Base-by-base conservation (phyloP, 805 yeast genomes). In the Saccharomycopsis selenospora region DNA sequence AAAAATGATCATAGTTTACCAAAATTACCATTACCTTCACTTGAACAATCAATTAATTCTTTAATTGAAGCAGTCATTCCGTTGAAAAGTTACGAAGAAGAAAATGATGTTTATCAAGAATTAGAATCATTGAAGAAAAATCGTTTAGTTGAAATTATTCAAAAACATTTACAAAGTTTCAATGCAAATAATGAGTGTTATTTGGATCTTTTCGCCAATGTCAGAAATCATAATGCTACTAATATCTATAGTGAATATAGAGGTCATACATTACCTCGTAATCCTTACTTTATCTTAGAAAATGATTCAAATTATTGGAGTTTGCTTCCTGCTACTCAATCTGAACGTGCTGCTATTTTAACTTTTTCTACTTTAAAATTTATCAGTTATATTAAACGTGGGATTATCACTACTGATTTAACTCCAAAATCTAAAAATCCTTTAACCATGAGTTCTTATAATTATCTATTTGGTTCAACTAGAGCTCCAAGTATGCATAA, bases 271-370 rank as follows among this genome's bases (percentile, higher is more conserved):
- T 66, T 85, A 40, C 95, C 95, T 3, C 68, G 91, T 52, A 85
- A 84, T 60, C 95, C 95, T 1, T 84, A 82, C 57, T 70, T 85
- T 55, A 75, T 85, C 8, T 62, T 85, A 14, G 88, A 83, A 54
- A 83, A 83, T 59, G 95, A 85, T 55, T 90, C 91, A 1, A 70
- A 78, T 53, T 75, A 73, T 50, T 52, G 53, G 51, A 72, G 66
- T 47, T 63, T 70, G 10, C 46, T 58, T 1, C 81, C 81, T 3
- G 85, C 87, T 13, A 68, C 75, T 45, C 95, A 85, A 64, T 68
- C 77, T 8, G 82, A 79, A 53, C 62, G 91, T 30, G 81, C 90
- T 6, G 79, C 90, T 2, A 80, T 76, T 24, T 64, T 85, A 53
- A 71, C 82, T 24, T 75, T 78, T 46, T 81, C 89, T 3, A 72